Evolutionary conservation across 768 basidiomycete species (phyloP).

Genomic region (Kwoniella sp.): DNA sequence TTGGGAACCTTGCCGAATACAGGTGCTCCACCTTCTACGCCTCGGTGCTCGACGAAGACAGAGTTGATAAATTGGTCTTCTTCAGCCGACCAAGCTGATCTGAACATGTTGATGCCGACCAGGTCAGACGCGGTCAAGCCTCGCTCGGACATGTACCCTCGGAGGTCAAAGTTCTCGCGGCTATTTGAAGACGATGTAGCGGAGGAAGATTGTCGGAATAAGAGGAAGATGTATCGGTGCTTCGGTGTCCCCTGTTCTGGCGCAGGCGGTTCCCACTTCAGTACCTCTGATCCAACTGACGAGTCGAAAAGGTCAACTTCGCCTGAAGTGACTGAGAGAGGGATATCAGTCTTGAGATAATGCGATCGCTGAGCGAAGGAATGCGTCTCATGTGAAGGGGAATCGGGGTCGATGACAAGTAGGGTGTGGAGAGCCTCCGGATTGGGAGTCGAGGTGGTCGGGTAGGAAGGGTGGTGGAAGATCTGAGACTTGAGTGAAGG

Average conservation of each 20-base stretch:
- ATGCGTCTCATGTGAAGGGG: conserved; percentile 70
- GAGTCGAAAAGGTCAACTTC: conserved; percentile 28
- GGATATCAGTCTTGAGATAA: conserved; percentile 60
- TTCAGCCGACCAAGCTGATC: conserved; percentile 22
- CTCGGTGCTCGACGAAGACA: conserved; percentile 16
- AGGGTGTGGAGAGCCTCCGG: conserved; percentile 81
- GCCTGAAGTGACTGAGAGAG: conserved; percentile 56
- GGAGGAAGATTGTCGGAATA: conserved; percentile 20
- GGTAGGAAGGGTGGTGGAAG: conserved; percentile 62
- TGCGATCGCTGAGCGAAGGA: conserved; percentile 58
- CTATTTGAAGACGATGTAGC: neutral
- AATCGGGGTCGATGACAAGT: conserved; percentile 84
- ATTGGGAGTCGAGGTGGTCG: conserved; percentile 30
- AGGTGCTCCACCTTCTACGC: conserved; percentile 24
- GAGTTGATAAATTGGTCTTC: conserved; percentile 19
- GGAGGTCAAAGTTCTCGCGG: conserved; percentile 20
- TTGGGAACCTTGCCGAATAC: conserved; percentile 40
- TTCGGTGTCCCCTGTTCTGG: conserved; percentile 85
- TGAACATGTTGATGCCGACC: conserved; percentile 21
- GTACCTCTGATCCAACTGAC: conserved; percentile 36
- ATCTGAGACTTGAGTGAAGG: conserved; percentile 72
- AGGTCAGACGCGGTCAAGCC: conserved; percentile 4
- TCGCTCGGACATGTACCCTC: conserved; percentile 9
- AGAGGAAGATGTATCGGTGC: conserved; percentile 63
- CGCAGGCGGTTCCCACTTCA: conserved; percentile 81